These are phyloP conservation scores for Suhomyces bokatorum DNA, from an alignment of 1,139 yeast species.

Conservation along the genomic window DNA sequence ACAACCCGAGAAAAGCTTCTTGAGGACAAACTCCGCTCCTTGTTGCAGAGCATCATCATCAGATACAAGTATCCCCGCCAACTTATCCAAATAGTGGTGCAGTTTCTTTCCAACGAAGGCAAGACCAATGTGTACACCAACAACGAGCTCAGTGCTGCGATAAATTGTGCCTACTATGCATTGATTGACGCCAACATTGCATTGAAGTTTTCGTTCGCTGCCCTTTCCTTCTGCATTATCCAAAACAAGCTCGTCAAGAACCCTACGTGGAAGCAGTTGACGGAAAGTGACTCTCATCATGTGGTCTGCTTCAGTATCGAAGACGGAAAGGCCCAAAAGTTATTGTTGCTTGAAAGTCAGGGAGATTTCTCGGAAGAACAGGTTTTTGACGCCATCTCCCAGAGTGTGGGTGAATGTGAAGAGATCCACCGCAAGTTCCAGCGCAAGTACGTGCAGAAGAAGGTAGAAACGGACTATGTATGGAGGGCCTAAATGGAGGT, in stretches of 20 bases:
- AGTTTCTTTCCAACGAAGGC: conserved; percentile 65
- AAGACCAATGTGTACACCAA: conserved; percentile 30
- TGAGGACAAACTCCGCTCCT: conserved; percentile 67
- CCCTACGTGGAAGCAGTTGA: conserved; percentile 47
- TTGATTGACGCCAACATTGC: conserved; percentile 80
- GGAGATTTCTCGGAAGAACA: conserved; percentile 67
- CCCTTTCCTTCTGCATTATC: conserved; percentile 47
- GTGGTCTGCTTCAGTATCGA: conserved; percentile 62
- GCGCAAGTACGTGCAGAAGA: conserved; percentile 48
- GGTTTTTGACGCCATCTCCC: conserved; percentile 49
- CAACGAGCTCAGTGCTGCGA: conserved; percentile 66
- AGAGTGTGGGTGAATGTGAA: conserved; percentile 49
- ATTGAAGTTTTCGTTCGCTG: conserved; percentile 58
- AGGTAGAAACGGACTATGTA: conserved; percentile 53
- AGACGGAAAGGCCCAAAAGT: conserved; percentile 50
- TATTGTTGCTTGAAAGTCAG: conserved; percentile 67
- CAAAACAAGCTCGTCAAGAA: conserved; percentile 35
- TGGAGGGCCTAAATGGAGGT: conserved; percentile 36
- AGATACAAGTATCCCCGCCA: conserved; percentile 80
- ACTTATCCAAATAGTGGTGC: conserved; percentile 83
- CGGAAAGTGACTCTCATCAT: conserved; percentile 58
- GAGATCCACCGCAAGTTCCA: conserved; percentile 41
- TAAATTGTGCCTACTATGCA: conserved; percentile 74
- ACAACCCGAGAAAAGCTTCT: conserved; percentile 75
- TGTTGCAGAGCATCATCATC: conserved; percentile 61